Conservation (phyloP, 31 red algal species). For the Odonthalia washingtoniensis region DNA sequence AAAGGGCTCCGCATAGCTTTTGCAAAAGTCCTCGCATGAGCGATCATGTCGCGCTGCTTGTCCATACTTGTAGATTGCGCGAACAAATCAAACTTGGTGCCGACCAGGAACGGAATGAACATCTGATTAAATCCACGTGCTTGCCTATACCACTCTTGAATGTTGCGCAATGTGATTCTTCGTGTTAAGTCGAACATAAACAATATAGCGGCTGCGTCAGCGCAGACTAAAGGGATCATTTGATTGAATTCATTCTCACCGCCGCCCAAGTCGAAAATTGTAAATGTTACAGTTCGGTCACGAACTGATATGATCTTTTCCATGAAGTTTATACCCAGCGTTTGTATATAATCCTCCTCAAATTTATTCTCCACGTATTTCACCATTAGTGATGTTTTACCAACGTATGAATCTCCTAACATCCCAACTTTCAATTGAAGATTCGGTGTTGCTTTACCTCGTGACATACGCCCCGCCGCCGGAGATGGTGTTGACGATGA, state of each 20-base stretch:
- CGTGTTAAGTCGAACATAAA: constrained; percentile 98
- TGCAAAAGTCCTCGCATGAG: constrained; percentile 92
- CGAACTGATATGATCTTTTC: constrained; percentile 91
- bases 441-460: constrained; percentile 58
- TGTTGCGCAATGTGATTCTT: constrained; percentile 77
- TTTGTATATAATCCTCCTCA: constrained; percentile 99
- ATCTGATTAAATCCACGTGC: constrained; percentile 87
- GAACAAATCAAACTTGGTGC: constrained; percentile 96
- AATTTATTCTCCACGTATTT: constrained; percentile 96
- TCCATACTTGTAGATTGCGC: constrained; percentile 68
- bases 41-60: constrained; percentile 82
- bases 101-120: constrained; percentile 90
- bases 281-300: constrained; percentile 86
- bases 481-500: constrained; percentile 39
- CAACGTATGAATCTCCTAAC: constrained; percentile 92
- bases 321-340: constrained; percentile 98
- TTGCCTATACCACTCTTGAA: constrained; percentile 96
- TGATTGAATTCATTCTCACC: constrained; percentile 91
- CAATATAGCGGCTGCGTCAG: constrained; percentile 89
- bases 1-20: constrained; percentile 92
- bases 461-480: constrained; percentile 51
- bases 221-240: constrained; percentile 94
- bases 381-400: constrained; percentile 97
- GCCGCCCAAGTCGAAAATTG: constrained; percentile 93
- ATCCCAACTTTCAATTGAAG: constrained; percentile 87